Conservation (phyloP, 2,329 filamentous ascomycete species). For the Diplodia corticola region DNA sequence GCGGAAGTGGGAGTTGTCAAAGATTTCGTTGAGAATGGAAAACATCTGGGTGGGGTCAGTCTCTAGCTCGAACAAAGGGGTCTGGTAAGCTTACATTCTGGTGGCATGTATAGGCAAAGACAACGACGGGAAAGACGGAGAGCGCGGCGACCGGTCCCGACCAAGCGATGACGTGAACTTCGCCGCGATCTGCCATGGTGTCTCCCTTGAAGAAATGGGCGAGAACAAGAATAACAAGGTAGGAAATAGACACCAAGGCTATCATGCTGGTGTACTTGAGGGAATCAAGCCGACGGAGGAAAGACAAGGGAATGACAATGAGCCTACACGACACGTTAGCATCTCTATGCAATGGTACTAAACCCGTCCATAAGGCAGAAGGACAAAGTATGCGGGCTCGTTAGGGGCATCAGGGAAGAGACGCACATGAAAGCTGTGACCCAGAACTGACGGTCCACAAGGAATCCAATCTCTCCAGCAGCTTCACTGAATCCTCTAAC, state of each 20-base stretch:
- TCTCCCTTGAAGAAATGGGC: slow-evolving; percentile 85
- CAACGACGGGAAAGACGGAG: slow-evolving; percentile 87
- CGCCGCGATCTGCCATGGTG: slow-evolving; percentile 69
- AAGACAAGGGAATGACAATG: slow-evolving; percentile 90
- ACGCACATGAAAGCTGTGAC: slow-evolving; percentile 90
- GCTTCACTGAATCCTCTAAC: slow-evolving; percentile 73
- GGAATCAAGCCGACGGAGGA: slow-evolving; percentile 86
- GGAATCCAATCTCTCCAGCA: slow-evolving; percentile 63
- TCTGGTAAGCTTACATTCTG: slow-evolving; percentile 70
- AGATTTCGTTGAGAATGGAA: slow-evolving; percentile 93
- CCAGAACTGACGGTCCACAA: slow-evolving; percentile 94
- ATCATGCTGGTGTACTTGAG: slow-evolving; percentile 96
- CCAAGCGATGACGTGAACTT: slow-evolving; percentile 76
- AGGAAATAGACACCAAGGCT: slow-evolving; percentile 88
- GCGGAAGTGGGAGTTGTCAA: slow-evolving; percentile 75
- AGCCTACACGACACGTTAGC: slow-evolving; percentile 56
- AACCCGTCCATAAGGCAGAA: not conserved
- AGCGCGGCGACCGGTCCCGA: slow-evolving; percentile 75
- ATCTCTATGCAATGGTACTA: not conserved
- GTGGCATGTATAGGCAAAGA: slow-evolving; percentile 99
- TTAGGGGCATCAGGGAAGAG: not conserved
- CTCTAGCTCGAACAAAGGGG: not conserved
- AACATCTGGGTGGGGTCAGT: slow-evolving; percentile 71
- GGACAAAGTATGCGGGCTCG: not conserved
- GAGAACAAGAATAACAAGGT: slow-evolving; percentile 87